phyloP scores from a whole-genome alignment of 2,329 filamentous ascomycete genomes.

The Balansia obtecta region DNA sequence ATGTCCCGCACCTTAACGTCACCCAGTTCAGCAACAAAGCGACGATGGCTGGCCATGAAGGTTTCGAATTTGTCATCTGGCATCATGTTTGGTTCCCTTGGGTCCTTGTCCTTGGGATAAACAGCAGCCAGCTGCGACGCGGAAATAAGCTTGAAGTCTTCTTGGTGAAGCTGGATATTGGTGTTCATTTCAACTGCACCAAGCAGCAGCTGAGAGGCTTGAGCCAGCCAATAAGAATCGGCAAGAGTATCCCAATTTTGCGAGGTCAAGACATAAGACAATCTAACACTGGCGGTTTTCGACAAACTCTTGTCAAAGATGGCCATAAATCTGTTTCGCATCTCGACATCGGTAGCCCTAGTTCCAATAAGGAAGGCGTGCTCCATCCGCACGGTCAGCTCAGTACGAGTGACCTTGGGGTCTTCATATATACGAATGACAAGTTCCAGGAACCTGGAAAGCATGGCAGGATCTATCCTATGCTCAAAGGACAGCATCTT shows the following conservation, averaged over 20 bases:
- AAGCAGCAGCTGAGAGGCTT: constrained; percentile 86
- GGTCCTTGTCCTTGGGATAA: constrained; percentile 67
- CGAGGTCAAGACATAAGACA: constrained; percentile 77
- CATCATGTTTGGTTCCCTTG: constrained; percentile 51
- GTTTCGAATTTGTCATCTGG: constrained; percentile 71
- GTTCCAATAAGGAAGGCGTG: constrained; percentile 96
- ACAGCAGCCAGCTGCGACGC: constrained; percentile 61
- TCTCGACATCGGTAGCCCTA: constrained; percentile 82
- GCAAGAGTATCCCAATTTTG: constrained; percentile 96
- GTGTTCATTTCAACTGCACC: constrained; percentile 79
- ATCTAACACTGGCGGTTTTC: constrained; percentile 77
- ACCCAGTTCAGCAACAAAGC: constrained; percentile 72
- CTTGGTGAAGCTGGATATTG: constrained; percentile 63
- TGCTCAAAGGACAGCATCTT: constrained; percentile 98
- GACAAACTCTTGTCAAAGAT: constrained; percentile 94
- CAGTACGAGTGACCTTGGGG: constrained; percentile 85
- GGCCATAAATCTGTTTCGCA: constrained; percentile 91
- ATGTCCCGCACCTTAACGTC: constrained; percentile 83
- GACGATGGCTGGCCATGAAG: constrained; percentile 64
- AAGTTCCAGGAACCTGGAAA: constrained; percentile 87
- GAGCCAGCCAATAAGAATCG: constrained; percentile 93
- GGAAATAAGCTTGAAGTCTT: constrained; percentile 72
- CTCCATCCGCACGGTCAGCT: constrained; percentile 93
- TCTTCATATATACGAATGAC: constrained; percentile 98
- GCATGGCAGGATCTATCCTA: constrained; percentile 66